phyloP scores from a whole-genome alignment of 2,329 filamentous ascomycete genomes.

The Cladophialophora yegresii region DNA sequence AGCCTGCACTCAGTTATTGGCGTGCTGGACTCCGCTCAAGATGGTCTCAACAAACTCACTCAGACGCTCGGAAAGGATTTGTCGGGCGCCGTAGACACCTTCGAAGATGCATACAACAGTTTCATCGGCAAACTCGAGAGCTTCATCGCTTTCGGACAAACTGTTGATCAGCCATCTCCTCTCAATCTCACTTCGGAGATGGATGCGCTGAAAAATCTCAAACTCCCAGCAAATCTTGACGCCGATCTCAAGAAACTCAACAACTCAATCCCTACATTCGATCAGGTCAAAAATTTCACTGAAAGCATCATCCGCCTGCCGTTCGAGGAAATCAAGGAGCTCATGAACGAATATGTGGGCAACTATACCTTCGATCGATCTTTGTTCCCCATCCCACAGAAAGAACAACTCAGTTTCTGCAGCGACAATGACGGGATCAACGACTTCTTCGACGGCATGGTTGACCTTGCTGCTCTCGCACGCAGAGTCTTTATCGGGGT shows the following conservation, averaged over 20 bases:
- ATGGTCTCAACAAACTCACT: constrained; percentile 61
- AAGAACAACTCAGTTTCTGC: constrained; percentile 83
- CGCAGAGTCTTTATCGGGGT: constrained; percentile 76
- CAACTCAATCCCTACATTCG: constrained; percentile 76
- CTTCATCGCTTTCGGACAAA: constrained; percentile 42
- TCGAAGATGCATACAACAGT: constrained; percentile 59
- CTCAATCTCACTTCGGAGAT: constrained; percentile 69
- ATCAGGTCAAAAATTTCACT: constrained; percentile 79
- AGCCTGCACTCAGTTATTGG: constrained; percentile 70
- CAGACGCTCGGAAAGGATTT: constrained; percentile 51
- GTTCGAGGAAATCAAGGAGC: constrained; percentile 74
- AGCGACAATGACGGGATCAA: constrained; percentile 79
- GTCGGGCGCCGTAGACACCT: constrained; percentile 44
- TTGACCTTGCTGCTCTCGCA: constrained; percentile 65
- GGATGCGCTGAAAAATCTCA: constrained; percentile 66
- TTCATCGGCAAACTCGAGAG: constrained; percentile 59
- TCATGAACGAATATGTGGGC: constrained; percentile 70
- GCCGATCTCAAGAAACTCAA: constrained; percentile 72
- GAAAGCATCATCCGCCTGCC: constrained; percentile 72
- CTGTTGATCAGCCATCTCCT: constrained; percentile 49
- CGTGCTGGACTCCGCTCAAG: constrained; percentile 61
- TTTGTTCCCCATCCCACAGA: constrained; percentile 78
- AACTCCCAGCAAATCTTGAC: constrained; percentile 69
- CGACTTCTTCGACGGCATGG: constrained; percentile 76
- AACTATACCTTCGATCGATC: constrained; percentile 76